A percentile compares a stretch with the other conserved stretches of the same genome.
phyloP scores from a whole-genome alignment of 202 grass and related monocot species.

The Musa balbisiana region DNA sequence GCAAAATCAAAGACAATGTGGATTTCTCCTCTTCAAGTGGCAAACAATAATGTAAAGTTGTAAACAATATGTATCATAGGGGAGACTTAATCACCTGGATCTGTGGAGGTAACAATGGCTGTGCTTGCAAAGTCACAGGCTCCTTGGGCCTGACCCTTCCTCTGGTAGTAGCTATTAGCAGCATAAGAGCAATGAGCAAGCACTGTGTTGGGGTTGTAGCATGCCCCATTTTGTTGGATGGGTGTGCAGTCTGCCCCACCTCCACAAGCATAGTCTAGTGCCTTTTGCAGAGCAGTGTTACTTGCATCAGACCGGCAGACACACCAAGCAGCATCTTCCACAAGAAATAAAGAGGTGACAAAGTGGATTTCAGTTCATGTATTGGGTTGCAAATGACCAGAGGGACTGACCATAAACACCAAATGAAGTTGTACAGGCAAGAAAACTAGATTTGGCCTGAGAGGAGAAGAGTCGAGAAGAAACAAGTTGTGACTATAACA shows the following conservation, averaged over 20 bases:
- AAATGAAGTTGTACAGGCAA: background rate
- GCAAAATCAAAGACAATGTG: conserved; percentile 15
- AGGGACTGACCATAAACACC: too few species aligned
- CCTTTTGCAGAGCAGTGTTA: conserved; percentile 57
- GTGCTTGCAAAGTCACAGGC: conserved; percentile 79
- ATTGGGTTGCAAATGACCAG: too few species aligned
- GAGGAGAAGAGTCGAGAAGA: background rate
- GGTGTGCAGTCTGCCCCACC: conserved; percentile 57
- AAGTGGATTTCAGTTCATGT: background rate
- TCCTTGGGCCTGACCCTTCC: conserved; percentile 48
- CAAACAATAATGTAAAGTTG: too few species aligned
- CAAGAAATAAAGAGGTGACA: background rate
- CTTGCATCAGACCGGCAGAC: conserved; percentile 57
- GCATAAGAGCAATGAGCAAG: conserved; percentile 86
- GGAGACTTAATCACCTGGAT: conserved; percentile 51
- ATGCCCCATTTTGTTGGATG: conserved; percentile 46
- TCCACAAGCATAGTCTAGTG: conserved; percentile 87
- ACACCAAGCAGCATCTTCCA: conserved; percentile 52
- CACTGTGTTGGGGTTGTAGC: conserved; percentile 82
- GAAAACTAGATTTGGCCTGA: background rate
- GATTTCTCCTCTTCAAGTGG: too few species aligned
- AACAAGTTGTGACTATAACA: too few species aligned
- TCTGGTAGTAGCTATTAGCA: conserved; percentile 90
- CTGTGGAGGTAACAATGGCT: conserved; percentile 36
- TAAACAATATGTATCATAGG: background rate